phyloP scores from a whole-genome alignment of 345 rosid species.

The Eucalyptus globulus region DNA sequence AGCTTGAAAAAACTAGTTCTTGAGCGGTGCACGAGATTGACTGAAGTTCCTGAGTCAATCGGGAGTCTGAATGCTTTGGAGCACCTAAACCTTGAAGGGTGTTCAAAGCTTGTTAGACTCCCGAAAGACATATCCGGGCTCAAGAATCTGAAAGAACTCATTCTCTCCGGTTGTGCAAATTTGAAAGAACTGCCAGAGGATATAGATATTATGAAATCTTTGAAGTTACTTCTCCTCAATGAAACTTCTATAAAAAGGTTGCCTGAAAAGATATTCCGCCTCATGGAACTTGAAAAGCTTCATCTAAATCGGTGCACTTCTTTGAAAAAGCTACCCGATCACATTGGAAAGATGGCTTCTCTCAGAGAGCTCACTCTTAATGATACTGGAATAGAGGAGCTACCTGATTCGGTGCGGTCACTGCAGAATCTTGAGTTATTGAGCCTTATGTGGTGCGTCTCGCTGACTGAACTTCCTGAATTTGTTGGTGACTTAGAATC shows the following conservation, averaged over 20 bases:
- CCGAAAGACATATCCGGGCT: constrained; percentile 31
- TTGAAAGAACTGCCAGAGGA: constrained; percentile 23
- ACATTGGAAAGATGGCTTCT: constrained; percentile 17
- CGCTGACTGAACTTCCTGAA: constrained; percentile 14
- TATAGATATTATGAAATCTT: constrained; percentile 20
- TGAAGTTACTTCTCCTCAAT: constrained; percentile 28
- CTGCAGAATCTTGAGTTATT: constrained; percentile 27
- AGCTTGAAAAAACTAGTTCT: constrained; percentile 29
- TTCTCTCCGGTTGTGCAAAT: constrained; percentile 19
- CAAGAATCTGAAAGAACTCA: constrained; percentile 18
- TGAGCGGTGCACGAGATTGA: constrained; percentile 9
- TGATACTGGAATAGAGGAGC: constrained; percentile 6
- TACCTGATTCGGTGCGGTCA: constrained; percentile 22
- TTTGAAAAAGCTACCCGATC: constrained; percentile 14
- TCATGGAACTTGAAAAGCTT: constrained; percentile 32
- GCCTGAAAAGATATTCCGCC: constrained; percentile 23
- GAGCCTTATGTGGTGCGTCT: constrained; percentile 13
- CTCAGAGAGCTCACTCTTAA: constrained; percentile 25
- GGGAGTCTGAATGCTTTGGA: constrained; percentile 13
- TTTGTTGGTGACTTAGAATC: constrained; percentile 14
- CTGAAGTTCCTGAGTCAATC: constrained; percentile 20
- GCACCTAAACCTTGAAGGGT: constrained; percentile 21
- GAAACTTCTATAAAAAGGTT: constrained; percentile 21
- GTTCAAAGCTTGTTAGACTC: constrained; percentile 17
- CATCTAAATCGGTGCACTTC: constrained; percentile 9